phyloP scores from a whole-genome alignment of 2,329 filamentous ascomycete genomes.

The Helotiales sp. region DNA sequence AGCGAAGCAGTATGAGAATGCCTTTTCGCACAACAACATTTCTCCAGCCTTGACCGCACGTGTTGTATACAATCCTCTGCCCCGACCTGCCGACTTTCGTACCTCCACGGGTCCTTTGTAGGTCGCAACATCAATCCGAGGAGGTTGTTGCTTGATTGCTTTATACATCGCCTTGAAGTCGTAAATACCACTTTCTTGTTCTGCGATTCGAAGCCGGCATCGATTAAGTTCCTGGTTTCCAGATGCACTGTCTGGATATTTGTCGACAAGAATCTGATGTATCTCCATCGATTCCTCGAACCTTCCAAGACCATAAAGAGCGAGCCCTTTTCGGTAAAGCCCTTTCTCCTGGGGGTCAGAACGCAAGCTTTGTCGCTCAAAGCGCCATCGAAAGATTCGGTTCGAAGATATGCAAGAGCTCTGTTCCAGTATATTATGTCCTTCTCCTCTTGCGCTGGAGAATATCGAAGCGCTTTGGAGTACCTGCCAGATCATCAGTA shows the following conservation, averaged over 20 bases:
- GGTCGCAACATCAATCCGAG: constrained; percentile 53
- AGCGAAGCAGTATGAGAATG: constrained; percentile 45
- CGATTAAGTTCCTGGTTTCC: background rate
- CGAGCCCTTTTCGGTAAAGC: constrained; percentile 17
- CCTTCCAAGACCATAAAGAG: constrained; percentile 15
- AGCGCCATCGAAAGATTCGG: constrained; percentile 44
- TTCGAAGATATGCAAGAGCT: constrained; percentile 43
- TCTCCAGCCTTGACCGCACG: constrained; percentile 53
- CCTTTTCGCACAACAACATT: constrained; percentile 60
- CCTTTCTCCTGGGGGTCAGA: constrained; percentile 9
- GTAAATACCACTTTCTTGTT: constrained; percentile 50
- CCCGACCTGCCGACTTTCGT: constrained; percentile 48
- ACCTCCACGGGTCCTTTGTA: constrained; percentile 51
- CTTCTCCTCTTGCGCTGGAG: constrained; percentile 42
- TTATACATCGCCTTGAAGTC: constrained; percentile 47
- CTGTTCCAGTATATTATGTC: constrained; percentile 42
- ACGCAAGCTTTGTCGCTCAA: constrained; percentile 16
- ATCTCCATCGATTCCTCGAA: background rate
- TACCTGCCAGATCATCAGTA: constrained; percentile 20
- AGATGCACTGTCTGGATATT: background rate
- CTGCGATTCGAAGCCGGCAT: constrained; percentile 40
- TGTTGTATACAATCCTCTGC: constrained; percentile 57
- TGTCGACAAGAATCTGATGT: background rate
- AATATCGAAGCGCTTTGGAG: constrained; percentile 22
- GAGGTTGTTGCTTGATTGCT: constrained; percentile 42